Base-by-base conservation (phyloP, 2,329 filamentous ascomycete genomes). In the Monosporascus ibericus region DNA sequence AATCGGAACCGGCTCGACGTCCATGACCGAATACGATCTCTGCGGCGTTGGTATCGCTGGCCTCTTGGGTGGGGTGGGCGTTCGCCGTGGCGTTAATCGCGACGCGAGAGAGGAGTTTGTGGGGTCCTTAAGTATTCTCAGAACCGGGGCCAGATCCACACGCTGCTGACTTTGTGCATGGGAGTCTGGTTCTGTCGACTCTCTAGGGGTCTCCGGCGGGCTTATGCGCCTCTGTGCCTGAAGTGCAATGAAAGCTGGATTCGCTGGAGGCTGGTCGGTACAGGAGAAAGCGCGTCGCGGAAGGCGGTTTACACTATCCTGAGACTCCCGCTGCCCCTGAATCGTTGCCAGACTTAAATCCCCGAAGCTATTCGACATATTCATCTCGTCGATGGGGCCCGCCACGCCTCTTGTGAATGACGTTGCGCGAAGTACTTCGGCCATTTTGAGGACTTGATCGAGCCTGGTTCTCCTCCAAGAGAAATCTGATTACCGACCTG, bases 21-120 rank as follows among this genome's bases (percentile, higher is more conserved):
- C 79, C 63, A 77, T 82, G n/a, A 82, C 77, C 8, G 80, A 83
- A 65, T 82, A 81, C 11, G 80, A 83, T 27, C 80, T 74, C 24
- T 75, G 77, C 11, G 79, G 79, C 17, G 74, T 69, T 9, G 73
- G 72, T 34, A 79, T 63, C 50, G 62, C 59, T 14, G 68, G 72
- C 25, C 71, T 65, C 30, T 55, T 56, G 18, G 30, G 30, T 34
- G 11, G 30, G 30, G 11, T 34, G 30, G 30, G 11, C 11, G 30
- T 34, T 14, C 11, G 30, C 30, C 30, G 30, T 14, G 30, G 30
- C 30, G 30, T 34, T 34, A 34, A 34, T 34, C 30, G 30, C 30
- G 30, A 34, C 14, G 30, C 30, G 11, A 34, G 30, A 14, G 9
- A 34, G 4, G 11, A 14, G 30, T 34, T 34, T 14, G 30, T 34